Percentiles rank a stretch among this genome's conserved stretches.
These are phyloP conservation scores for Candida neerlandica DNA, from an alignment of 1,139 yeast genomes.

Conservation along the genomic window DNA sequence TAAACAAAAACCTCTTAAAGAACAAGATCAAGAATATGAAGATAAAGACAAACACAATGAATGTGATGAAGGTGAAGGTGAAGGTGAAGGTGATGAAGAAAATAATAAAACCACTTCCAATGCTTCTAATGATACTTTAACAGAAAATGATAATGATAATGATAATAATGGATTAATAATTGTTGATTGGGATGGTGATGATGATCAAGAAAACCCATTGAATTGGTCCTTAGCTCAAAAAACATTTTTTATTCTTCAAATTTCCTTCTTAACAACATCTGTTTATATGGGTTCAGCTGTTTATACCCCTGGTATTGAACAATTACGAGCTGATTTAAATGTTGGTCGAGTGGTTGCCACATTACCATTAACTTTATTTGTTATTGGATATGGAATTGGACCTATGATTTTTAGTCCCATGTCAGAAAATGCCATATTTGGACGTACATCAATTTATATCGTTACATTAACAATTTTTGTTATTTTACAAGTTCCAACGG, in stretches of 20 bases:
- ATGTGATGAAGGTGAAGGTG: conserved; percentile 3
- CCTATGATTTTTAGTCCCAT: conserved; percentile 58
- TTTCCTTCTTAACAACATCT: conserved; percentile 26
- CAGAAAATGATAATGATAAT: background rate
- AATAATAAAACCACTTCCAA: conserved; percentile 1
- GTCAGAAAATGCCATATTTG: conserved; percentile 52
- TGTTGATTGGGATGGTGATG: conserved; percentile 30
- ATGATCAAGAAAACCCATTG: conserved; percentile 33
- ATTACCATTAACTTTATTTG: conserved; percentile 42
- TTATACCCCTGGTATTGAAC: conserved; percentile 31
- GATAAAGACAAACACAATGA: conserved; percentile 1
- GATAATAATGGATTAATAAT: no score
- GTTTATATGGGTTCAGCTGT: conserved; percentile 34
- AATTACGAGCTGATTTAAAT: conserved; percentile 43
- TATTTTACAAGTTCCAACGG: conserved; percentile 38
- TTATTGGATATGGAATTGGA: conserved; percentile 59
- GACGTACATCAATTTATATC: conserved; percentile 49
- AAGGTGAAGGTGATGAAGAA: conserved; percentile 1
- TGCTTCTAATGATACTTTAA: background rate
- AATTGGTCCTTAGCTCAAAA: conserved; percentile 29
- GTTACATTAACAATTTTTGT: conserved; percentile 28
- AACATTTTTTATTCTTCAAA: conserved; percentile 22
- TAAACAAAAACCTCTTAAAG: conserved; percentile 4
- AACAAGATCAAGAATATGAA: conserved; percentile 1
- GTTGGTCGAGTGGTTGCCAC: conserved; percentile 45